Evolutionary conservation across 2,329 filamentous ascomycete genomes (phyloP).

Genomic region (Aureobasidium zeae): DNA sequence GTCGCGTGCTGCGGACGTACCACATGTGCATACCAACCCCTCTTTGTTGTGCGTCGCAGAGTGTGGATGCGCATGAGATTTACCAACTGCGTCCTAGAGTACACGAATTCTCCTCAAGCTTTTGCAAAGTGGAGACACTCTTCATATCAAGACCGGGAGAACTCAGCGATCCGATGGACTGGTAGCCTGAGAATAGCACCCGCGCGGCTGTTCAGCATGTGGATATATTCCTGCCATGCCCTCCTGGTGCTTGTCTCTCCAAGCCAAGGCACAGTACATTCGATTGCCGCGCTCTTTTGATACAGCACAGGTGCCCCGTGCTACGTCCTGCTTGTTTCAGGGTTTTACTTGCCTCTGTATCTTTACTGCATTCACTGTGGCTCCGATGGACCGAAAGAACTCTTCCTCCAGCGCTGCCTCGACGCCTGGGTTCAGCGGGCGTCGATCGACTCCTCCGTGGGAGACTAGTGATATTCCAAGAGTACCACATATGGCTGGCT

Average conservation of each 20-base stretch:
- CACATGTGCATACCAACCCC: background rate
- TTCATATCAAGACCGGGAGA: background rate
- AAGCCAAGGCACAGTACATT: conserved; percentile 1
- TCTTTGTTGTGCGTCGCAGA: background rate
- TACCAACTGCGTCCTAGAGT: background rate
- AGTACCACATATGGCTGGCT: background rate
- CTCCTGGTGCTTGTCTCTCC: conserved; percentile 3
- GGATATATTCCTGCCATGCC: background rate
- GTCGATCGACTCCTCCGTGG: conserved; percentile 2
- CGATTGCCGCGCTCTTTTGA: background rate
- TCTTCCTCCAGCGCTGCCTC: background rate
- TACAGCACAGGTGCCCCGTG: background rate
- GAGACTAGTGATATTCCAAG: background rate
- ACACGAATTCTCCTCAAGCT: background rate
- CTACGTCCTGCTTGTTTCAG: background rate
- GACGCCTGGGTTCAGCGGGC: background rate
- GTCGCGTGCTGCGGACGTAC: background rate
- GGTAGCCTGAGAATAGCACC: background rate
- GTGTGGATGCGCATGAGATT: background rate
- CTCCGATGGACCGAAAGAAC: background rate
- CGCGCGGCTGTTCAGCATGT: background rate
- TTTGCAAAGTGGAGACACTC: background rate
- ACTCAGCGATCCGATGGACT: no score
- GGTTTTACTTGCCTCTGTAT: background rate
- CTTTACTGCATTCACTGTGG: background rate